Base-by-base conservation (phyloP, 2,329 filamentous ascomycete species). In the Colletotrichum chrysophilum region DNA sequence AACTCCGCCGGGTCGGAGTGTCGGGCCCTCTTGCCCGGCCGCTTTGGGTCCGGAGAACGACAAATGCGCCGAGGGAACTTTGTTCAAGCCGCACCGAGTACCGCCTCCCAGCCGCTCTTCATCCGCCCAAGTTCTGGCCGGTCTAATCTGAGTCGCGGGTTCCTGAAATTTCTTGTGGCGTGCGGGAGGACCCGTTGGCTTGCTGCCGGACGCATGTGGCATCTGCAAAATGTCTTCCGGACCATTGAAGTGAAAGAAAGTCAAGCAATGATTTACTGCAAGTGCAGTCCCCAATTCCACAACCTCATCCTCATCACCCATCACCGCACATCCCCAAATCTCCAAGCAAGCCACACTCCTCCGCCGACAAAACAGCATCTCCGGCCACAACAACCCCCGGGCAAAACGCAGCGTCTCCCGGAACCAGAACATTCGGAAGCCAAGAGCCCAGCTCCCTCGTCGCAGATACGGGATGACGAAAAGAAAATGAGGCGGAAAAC, bases 261-360 rank as follows among this genome's bases (percentile, higher is more conserved):
- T 4, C 38, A 18, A 1, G 38, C 2, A n/a, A n/a, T 0, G 2
- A 5, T 43, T 43, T 0, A n/a, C 18, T 1, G 5, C 7, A 43
- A 5, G 4, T n/a, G 18, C 6, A 43, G 4, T 48, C n/a, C 10
- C 5, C 18, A 5, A 9, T 21, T 12, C 43, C 10, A 6, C 43
- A 13, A 24, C n/a, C 0, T n/a, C n/a, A 52, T 52, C 10, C 6
- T 24, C 43, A 48, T 3, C 43, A 52, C 12, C 38, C 18, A n/a
- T 43, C 18, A 43, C 0, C n/a, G 43, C n/a, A 52, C 43, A 52
- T 52, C 10, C n/a, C 43, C 43, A 21, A 21, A 52, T 13, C 0
- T 21, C n/a, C 43, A 48, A 48, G 12, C 43, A 48, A 43, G 16
- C 43, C 43, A n/a, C 43, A 21, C n/a, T 48, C 13, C 43, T 48